Evolutionary conservation across 306 rosid species (phyloP), one percentile per base, ranked within the genome.

Genomic region (Astragalus membranaceus): DNA sequence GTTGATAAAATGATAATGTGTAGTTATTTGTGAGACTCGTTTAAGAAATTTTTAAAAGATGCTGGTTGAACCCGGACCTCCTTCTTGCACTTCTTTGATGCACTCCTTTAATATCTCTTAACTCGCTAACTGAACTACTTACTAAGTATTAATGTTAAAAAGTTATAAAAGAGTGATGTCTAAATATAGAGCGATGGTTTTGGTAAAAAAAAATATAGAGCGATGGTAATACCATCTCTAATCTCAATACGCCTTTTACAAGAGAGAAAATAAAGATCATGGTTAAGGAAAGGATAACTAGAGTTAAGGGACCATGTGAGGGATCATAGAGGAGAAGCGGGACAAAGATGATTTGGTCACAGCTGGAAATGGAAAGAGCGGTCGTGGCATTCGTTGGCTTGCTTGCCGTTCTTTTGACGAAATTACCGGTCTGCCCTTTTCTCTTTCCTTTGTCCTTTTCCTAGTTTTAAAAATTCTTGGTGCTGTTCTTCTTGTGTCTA

Each of bases 361-460:
- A 82, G 89, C 92, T 85, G 96, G 92, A 92, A 84, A 81, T 68
- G 68, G 43, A 76, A 80, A 66, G 82, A 35, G 64, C 15, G 3
- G 13, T 49, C 52, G 54, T 64, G 83, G 82, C 75, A 76, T 74
- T 66, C 72, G 84, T 53, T 76, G 51, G 58, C 48, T 62, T 51
- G 51, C 67, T 57, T 29, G 14, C 73, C 9, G 3, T 37, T 70
- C 48, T 72, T 75, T 57, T 0, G 0, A 0, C 8, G 58, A 68
- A 69, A 69, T 74, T 10, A 13, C 79, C 3, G 9, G 0, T 16
- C 0, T 67, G 15, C 65, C 72, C 75, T 43, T 61, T 10, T 30
- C 75, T 44, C 53, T 79, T 42, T 59, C 71, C 39, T 44, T 8
- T 42, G 66, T 73, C 71, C 39, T 50, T 67, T 73, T 60, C 53